Base-by-base conservation (phyloP, 2,329 filamentous ascomycete species). In the Alternaria ventricosa region DNA sequence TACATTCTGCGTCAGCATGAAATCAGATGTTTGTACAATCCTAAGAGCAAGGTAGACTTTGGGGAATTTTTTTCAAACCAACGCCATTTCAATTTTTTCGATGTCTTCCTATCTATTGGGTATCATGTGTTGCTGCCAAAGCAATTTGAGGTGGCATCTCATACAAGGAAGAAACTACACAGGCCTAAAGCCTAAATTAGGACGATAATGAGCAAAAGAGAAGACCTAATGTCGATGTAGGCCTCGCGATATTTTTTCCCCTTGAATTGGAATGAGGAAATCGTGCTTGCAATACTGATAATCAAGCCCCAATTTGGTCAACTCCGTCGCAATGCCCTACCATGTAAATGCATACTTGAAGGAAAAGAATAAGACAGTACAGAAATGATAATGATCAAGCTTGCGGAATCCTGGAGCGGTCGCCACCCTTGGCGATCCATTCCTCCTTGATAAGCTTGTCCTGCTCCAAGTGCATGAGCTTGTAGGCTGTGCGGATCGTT, bases 401-500 rank as follows among this genome's bases (percentile, higher is more conserved):
- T 36, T 60, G 71, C 55, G 93, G 93, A 58, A 97, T 86, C 69
- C 89, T 90, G 46, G 87, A 87, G 79, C 92, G 85, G 70, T 90
- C 89, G 41, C 90, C 92, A 61, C 91, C 91, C 63, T 90, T 88
- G 58, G 87, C 85, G 57, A 95, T 85, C 89, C 93, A 95, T 64
- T 91, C 88, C 55, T 88, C 84, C 70, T 91, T 89, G 73, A 97
- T 88, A 62, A 99, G 82, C 65, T 88, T 86, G 59, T 95, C 89
- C 55, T 89, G 88, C 53, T 91, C 89, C 18, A 86, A 85, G 78
- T 94, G 95, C 53, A 99, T 86, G 75, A 92, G 90, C 78, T 96
- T 96, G 84, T 98, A 99, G 0, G 95, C 94, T 25, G 93, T 96
- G 75, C 96, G 94, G 73, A 99, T 97, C 0, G 96, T 99, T 59